phyloP scores from a whole-genome alignment of 805 yeast genomes.

The Saturnispora quitensis region DNA sequence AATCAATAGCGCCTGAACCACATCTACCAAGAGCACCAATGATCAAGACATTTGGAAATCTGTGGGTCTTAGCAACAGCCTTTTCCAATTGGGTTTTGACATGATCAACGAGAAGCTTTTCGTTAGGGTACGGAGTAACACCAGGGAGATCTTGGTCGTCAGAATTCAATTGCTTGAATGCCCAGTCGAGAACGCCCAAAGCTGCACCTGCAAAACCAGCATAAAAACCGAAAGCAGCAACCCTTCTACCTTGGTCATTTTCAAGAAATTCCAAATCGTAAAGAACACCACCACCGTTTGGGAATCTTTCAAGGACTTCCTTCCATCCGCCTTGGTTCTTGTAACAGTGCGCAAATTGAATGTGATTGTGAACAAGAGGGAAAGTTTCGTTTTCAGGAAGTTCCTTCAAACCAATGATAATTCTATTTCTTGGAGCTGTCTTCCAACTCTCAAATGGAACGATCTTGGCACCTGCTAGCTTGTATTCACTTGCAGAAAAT shows the following conservation, averaged over 20 bases:
- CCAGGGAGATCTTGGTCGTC: constrained; percentile 67
- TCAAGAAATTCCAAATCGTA: constrained; percentile 93
- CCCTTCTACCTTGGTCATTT: constrained; percentile 94
- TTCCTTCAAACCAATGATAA: constrained; percentile 90
- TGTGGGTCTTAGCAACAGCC: constrained; percentile 53
- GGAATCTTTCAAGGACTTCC: constrained; percentile 81
- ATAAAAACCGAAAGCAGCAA: constrained; percentile 98
- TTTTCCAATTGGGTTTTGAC: constrained; percentile 49
- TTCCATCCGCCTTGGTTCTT: constrained; percentile 97
- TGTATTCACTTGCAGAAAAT: constrained; percentile 69
- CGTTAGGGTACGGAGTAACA: constrained; percentile 76
- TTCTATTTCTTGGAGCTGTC: constrained; percentile 79
- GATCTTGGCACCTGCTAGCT: constrained; percentile 69
- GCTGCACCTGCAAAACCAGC: constrained; percentile 99
- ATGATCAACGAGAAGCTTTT: constrained; percentile 61
- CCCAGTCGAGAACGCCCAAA: constrained; percentile 89
- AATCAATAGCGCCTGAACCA: constrained; percentile 93
- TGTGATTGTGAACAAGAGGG: constrained; percentile 92
- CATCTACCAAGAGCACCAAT: constrained; percentile 99
- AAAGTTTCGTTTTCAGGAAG: constrained; percentile 80
- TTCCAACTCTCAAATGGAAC: constrained; percentile 95
- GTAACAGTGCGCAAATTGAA: constrained; percentile 98
- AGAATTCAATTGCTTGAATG: constrained; percentile 70
- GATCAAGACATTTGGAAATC: constrained; percentile 69
- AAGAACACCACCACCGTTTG: constrained; percentile 80